phyloP scores from a whole-genome alignment of 805 yeast genomes.

The Pichia kluyveri region DNA sequence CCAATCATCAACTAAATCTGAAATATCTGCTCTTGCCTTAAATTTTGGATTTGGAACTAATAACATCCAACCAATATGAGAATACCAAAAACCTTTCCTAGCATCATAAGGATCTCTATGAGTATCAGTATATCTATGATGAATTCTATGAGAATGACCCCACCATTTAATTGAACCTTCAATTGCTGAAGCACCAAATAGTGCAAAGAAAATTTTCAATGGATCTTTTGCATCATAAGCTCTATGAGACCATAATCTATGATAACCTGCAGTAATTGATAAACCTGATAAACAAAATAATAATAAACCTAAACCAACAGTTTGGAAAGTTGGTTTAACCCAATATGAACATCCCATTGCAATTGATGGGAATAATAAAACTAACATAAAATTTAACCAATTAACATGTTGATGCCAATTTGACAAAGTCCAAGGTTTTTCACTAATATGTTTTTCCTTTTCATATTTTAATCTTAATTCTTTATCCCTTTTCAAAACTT shows the following conservation, averaged over 20 bases:
- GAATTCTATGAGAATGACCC: conserved; percentile 79
- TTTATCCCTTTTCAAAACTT: conserved; percentile 35
- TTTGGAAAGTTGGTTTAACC: conserved; percentile 41
- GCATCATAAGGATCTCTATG: conserved; percentile 81
- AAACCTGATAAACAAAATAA: conserved; percentile 56
- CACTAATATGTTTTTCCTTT: conserved; percentile 53
- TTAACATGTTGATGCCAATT: conserved; percentile 73
- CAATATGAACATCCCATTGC: conserved; percentile 40
- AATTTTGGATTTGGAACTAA: conserved; percentile 71
- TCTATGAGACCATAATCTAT: conserved; percentile 71
- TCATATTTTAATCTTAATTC: conserved; percentile 33
- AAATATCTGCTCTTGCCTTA: conserved; percentile 74
- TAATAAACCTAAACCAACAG: conserved; percentile 37
- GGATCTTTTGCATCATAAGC: conserved; percentile 58
- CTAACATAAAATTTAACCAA: conserved; percentile 67
- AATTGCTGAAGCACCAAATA: conserved; percentile 75
- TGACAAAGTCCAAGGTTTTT: conserved; percentile 63
- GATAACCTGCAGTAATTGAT: conserved; percentile 81
- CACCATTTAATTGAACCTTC: conserved; percentile 89
- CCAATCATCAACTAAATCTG: conserved; percentile 72
- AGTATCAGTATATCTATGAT: conserved; percentile 82
- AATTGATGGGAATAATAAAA: conserved; percentile 46
- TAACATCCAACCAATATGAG: conserved; percentile 85
- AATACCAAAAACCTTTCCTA: conserved; percentile 72
- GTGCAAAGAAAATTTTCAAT: conserved; percentile 54